Evolutionary conservation across 805 yeast genomes (phyloP).

Genomic region (Nakazawaea holstii): DNA sequence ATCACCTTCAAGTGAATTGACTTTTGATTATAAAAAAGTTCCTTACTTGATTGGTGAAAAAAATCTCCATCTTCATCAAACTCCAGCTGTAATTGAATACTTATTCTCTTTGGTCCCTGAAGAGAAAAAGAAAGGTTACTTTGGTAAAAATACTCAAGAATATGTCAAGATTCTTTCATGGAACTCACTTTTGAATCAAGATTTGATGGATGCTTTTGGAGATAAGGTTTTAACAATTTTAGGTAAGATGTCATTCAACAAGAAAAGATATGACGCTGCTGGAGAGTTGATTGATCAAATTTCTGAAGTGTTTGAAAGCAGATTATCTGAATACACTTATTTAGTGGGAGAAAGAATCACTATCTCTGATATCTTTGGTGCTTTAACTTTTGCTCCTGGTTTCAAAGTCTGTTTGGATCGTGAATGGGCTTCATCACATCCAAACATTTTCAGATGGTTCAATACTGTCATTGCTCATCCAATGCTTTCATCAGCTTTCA

Average conservation of each 20-base stretch:
- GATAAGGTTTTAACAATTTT: conserved; percentile 45
- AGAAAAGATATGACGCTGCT: conserved; percentile 30
- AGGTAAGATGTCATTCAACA: conserved; percentile 54
- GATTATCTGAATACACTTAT: conserved; percentile 37
- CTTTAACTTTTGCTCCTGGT: conserved; percentile 45
- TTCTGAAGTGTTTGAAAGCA: conserved; percentile 34
- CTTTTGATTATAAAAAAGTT: conserved; percentile 56
- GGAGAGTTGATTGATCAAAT: conserved; percentile 28
- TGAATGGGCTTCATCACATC: conserved; percentile 60
- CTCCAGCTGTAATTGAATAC: conserved; percentile 58
- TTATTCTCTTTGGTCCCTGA: conserved; percentile 27
- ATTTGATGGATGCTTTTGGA: conserved; percentile 38
- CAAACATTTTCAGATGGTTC: conserved; percentile 68
- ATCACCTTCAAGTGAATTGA: not conserved
- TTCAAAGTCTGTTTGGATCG: conserved; percentile 56
- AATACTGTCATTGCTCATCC: conserved; percentile 45
- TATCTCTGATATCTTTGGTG: conserved; percentile 60
- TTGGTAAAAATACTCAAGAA: conserved; percentile 56
- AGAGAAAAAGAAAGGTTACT: conserved; percentile 36
- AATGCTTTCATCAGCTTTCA: conserved; percentile 37
- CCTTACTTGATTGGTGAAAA: conserved; percentile 69
- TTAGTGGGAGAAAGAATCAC: conserved; percentile 47
- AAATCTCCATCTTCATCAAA: conserved; percentile 68
- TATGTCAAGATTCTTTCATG: conserved; percentile 57
- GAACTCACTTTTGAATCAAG: conserved; percentile 63